Base-by-base conservation (phyloP, 75 land plant species). In the Sequoia sempervirens region DNA sequence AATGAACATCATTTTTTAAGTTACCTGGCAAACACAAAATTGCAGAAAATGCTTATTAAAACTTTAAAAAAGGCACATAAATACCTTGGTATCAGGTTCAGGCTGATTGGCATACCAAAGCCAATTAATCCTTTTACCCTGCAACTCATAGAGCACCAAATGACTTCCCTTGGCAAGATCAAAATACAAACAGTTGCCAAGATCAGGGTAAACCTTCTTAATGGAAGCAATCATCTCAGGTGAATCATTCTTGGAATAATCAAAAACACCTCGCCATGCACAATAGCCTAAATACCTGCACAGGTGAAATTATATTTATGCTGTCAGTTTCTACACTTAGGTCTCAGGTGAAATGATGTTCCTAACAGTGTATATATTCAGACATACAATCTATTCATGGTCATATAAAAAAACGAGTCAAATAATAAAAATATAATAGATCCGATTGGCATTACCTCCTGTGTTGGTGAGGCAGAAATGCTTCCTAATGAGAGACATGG, bases 231-330 rank as follows among this genome's bases (percentile, higher is more conserved):
- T 87, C 58, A 89, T 89, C 18, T 90, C 90, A 14, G 88, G 85
- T 74, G 86, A 54, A 82, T 88, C 87, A 69, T 83, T 86, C 56
- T 80, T 87, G 41, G 92, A 90, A 73, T 86, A 89, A 83, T 92
- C 92, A 75, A 91, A 80, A 61, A 95, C 91, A 4, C 97, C 97
- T 85, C 97, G 86, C 97, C 95, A 93, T 58, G 95, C 95, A 87
- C 90, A 91, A 80, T 95, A 95, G 38, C 95, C 97, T 26, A 91
- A 87, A 84, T 95, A 95, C 88, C 97, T 95, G 43, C 80, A 85
- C 15, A 69, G 13, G 73, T 69, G 36, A 69, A 30, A 69, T 69
- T 69, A 32, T 69, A 13, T 69, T 69, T 11, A 69, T 69, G 11
- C 13, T 69, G 3, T 69, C 73, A 69, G 36, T n/a, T 66, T n/a